Evolutionary conservation across 2,329 filamentous ascomycete species (phyloP).

Genomic region (Trichoderma gracile): DNA sequence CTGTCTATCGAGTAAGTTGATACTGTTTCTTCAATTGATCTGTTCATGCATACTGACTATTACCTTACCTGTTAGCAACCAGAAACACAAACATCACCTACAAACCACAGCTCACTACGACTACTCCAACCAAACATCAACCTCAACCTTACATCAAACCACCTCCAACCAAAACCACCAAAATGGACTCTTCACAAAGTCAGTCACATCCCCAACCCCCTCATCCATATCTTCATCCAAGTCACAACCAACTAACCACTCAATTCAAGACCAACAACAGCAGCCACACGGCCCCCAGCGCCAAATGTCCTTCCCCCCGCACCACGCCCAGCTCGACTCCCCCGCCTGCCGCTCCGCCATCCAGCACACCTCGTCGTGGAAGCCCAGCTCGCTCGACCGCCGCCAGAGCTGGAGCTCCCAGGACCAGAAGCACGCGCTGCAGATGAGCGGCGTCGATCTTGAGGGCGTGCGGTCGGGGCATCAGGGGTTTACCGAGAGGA

Average conservation of each 20-base stretch:
- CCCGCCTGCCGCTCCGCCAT: slow-evolving; percentile 30
- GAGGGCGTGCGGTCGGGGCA: slow-evolving; percentile 40
- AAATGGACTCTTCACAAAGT: slow-evolving; percentile 19
- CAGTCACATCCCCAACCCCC: not conserved
- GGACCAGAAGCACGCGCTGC: slow-evolving; percentile 54
- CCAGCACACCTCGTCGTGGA: slow-evolving; percentile 46
- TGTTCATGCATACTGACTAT: too few relatives aligned
- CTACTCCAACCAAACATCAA: not conserved
- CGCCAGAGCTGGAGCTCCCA: slow-evolving; percentile 56
- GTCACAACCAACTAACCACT: too few relatives aligned
- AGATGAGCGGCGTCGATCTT: slow-evolving; percentile 48
- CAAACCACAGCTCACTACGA: too few relatives aligned
- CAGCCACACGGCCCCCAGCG: not conserved
- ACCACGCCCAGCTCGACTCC: slow-evolving; percentile 1
- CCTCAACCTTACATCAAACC: too few relatives aligned
- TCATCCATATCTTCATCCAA: too few relatives aligned
- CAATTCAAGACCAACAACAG: not conserved
- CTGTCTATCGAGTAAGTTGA: too few relatives aligned
- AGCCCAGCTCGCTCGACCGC: slow-evolving; percentile 44
- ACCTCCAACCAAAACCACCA: not conserved
- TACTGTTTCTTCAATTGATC: too few relatives aligned
- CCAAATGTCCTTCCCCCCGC: not conserved
- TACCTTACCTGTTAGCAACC: too few relatives aligned
- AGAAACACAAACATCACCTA: too few relatives aligned
- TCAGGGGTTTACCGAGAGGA: slow-evolving; percentile 45